Evolutionary conservation across 108 stramenopile species (phyloP), one percentile per base, ranked within the genome.

Genomic region (Pinguiococcus pyrenoidosus): DNA sequence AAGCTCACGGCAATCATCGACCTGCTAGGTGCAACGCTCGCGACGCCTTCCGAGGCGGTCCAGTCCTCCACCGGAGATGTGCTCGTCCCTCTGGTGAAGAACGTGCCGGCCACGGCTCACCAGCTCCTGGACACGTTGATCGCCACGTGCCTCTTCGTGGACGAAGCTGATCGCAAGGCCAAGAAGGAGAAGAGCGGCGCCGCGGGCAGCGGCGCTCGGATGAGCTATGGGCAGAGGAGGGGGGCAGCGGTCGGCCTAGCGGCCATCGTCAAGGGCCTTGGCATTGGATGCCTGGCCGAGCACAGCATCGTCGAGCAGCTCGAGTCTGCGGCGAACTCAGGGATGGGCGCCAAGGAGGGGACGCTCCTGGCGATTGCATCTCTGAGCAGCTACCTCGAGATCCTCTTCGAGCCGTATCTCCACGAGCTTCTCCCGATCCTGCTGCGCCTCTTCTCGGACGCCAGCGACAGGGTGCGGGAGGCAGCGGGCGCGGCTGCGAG

Each of bases 401-500:
- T 96, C 28, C 79, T 99, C 4, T 99, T 97, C 56, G 98, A 99
- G 56, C 98, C 98, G 0, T 99, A 97, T 54, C 87, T 97, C 27
- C 94, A 96, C 29, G 86, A 85, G 7, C 67, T 99, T 5, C 74
- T 99, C 0, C 90, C 92, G 25, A 69, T 84, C n/a, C 75, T 99
- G 32, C 72, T 99, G 29, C 80, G 79, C 55, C 79, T 76, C 37
- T 99, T 93, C 72, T 74, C 81, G 33, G 94, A 99, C 43, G 68
- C 75, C 38, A 82, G 73, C 43, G 89, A 92, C 49, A 64, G 83
- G 42, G 95, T 97, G 4, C 77, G 98, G 7, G 73, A 72, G 45
- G 94, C 93, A 4, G 91, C 94, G 10, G 62, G 81, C 21, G 60
- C 69, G 22, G 79, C 89, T 5, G 83, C 79, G 9, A 78, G 75